These are phyloP conservation scores for Trematosphaeria pertusa DNA, from an alignment of 2,329 filamentous ascomycete genomes.

Conservation along the genomic window DNA sequence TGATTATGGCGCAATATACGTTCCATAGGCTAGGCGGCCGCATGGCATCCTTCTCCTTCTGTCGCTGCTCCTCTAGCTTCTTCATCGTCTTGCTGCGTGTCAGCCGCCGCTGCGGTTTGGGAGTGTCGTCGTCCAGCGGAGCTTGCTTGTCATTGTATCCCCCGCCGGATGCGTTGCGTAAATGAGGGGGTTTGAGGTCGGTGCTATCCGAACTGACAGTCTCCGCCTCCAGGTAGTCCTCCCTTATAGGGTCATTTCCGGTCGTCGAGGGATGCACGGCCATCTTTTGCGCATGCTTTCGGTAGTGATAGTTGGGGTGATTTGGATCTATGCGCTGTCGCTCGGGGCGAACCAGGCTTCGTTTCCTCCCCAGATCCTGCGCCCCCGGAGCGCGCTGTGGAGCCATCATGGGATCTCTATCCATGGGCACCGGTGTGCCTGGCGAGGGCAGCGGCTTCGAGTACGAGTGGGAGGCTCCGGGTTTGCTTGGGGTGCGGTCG, in stretches of 20 bases:
- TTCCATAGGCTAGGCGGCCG: constrained; percentile 91
- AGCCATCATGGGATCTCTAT: constrained; percentile 62
- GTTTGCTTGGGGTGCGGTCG: constrained; percentile 47
- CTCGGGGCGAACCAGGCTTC: constrained; percentile 88
- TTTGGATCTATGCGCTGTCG: constrained; percentile 82
- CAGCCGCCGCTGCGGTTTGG: constrained; percentile 63
- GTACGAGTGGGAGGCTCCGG: constrained; percentile 50
- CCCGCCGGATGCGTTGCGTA: constrained; percentile 46
- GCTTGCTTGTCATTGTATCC: constrained; percentile 48
- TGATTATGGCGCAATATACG: constrained; percentile 91
- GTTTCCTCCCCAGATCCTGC: constrained; percentile 71
- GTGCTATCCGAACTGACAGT: constrained; percentile 70
- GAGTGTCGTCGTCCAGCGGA: constrained; percentile 36
- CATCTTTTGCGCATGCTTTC: constrained; percentile 94
- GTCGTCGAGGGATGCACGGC: constrained; percentile 87
- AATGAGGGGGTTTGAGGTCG: constrained; percentile 56
- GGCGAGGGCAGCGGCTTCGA: constrained; percentile 55
- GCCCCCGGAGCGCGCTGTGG: constrained; percentile 45
- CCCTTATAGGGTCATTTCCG: constrained; percentile 85
- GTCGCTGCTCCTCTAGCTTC: constrained; percentile 65
- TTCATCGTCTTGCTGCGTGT: constrained; percentile 67
- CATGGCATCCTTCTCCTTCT: constrained; percentile 68
- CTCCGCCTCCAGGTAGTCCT: constrained; percentile 65
- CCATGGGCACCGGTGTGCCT: constrained; percentile 48
- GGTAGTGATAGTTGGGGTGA: constrained; percentile 95